phyloP scores from a whole-genome alignment of 352 stramenopile species.

The Thalassiosira mediterranea region DNA sequence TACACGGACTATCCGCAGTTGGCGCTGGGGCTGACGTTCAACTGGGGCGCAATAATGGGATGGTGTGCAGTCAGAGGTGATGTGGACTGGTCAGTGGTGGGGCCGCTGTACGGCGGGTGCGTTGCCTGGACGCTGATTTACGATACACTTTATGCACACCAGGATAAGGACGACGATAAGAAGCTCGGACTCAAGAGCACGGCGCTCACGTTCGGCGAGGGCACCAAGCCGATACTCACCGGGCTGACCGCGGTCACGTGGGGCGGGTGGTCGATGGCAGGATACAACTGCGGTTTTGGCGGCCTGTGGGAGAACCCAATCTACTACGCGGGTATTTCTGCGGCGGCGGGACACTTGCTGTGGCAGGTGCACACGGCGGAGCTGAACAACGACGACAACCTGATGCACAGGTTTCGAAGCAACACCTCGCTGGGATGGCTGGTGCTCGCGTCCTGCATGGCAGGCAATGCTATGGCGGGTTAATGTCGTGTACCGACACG shows the following conservation, averaged over 20 bases:
- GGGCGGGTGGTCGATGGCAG: slow-evolving; percentile 64
- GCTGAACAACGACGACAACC: slow-evolving; percentile 91
- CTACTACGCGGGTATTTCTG: slow-evolving; percentile 90
- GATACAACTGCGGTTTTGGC: slow-evolving; percentile 85
- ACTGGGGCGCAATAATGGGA: slow-evolving; percentile 96
- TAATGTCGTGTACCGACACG: too few relatives aligned
- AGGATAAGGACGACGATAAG: slow-evolving; percentile 97
- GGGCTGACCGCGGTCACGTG: slow-evolving; percentile 54
- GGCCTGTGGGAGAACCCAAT: slow-evolving; percentile 63
- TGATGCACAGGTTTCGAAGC: slow-evolving; percentile 92
- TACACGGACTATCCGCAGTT: slow-evolving; percentile 97
- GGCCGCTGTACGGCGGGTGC: slow-evolving; percentile 93
- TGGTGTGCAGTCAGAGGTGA: slow-evolving; percentile 68
- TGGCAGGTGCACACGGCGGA: slow-evolving; percentile 97
- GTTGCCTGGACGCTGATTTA: slow-evolving; percentile 99
- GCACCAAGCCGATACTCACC: slow-evolving; percentile 91
- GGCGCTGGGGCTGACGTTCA: slow-evolving; percentile 97
- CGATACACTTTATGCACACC: slow-evolving; percentile 98
- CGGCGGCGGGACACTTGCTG: slow-evolving; percentile 90
- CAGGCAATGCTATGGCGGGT: slow-evolving; percentile 41
- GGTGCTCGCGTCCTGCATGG: slow-evolving; percentile 73
- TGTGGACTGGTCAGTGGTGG: slow-evolving; percentile 86
- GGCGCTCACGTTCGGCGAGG: slow-evolving; percentile 93
- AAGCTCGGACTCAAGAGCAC: slow-evolving; percentile 95
- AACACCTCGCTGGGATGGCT: slow-evolving; percentile 85